A percentile compares a stretch with the other conserved stretches of the same genome.
Conservation (phyloP, 306 rosid species). For the Comarum palustre region DNA sequence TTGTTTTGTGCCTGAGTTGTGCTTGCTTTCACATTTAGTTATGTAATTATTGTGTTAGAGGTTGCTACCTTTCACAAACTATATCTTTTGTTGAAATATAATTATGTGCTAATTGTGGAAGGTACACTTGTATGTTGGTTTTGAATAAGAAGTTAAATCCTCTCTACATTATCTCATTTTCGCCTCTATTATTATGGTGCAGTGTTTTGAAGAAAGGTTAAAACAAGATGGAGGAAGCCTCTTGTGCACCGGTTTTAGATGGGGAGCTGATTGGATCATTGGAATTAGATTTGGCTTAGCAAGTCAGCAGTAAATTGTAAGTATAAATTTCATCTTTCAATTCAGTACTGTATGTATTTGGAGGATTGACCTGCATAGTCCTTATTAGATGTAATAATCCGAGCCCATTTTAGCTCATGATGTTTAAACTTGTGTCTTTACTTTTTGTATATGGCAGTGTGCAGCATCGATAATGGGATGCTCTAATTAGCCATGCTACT, state of each 20-base stretch:
- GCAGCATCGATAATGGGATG: slow-evolving; percentile 73
- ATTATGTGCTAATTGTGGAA: background rate
- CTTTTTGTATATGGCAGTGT: slow-evolving; percentile 46
- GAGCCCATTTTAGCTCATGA: background rate
- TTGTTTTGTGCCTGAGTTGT: slow-evolving; percentile 11
- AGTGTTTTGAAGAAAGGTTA: background rate
- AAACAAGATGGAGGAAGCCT: slow-evolving; percentile 54
- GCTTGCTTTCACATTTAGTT: background rate
- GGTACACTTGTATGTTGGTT: slow-evolving; percentile 6
- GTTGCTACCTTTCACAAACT: background rate
- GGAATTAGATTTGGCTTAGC: slow-evolving; percentile 72
- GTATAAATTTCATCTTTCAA: slow-evolving; percentile 27
- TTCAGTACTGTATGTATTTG: background rate
- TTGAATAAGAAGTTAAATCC: background rate
- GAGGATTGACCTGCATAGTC: background rate
- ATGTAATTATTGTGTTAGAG: background rate
- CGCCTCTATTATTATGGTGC: background rate
- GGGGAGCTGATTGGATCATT: slow-evolving; percentile 54
- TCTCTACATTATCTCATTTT: background rate
- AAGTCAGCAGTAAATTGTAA: slow-evolving; percentile 66
- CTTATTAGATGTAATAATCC: background rate
- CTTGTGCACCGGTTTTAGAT: slow-evolving; percentile 43
- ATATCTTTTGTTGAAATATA: background rate
- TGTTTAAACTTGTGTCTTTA: background rate
- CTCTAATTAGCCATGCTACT: slow-evolving; percentile 71